phyloP scores from a whole-genome alignment of 768 basidiomycete genomes.

The Tephrocybe sp. region DNA sequence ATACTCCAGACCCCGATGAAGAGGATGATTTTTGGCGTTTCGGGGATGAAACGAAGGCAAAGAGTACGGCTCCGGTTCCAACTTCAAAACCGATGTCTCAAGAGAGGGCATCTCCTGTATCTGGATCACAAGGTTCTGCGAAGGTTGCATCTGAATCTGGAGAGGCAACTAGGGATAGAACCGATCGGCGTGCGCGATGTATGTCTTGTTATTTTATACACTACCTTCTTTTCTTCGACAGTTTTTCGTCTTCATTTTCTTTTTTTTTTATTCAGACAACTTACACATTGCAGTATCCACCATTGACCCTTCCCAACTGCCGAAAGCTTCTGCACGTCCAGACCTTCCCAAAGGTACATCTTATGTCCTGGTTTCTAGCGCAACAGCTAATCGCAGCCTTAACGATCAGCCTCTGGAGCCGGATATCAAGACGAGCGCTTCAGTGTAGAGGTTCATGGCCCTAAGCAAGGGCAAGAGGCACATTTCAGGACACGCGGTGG shows the following conservation, averaged over 20 bases:
- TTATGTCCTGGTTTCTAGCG: background rate
- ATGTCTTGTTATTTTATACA: background rate
- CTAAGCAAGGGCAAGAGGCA: conserved; percentile 15
- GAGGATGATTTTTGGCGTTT: conserved; percentile 12
- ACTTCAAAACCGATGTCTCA: background rate
- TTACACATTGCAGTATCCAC: too few relatives aligned
- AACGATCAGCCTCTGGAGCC: too few relatives aligned
- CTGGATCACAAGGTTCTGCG: background rate
- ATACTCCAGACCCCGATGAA: background rate
- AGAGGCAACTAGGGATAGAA: background rate
- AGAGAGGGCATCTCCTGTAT: background rate
- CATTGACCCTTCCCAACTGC: too few relatives aligned
- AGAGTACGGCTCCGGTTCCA: background rate
- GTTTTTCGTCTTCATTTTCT: background rate
- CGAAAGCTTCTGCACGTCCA: too few relatives aligned
- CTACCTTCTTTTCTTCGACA: too few relatives aligned
- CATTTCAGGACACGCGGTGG: conserved; percentile 44
- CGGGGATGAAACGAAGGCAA: background rate
- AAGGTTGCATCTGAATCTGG: background rate
- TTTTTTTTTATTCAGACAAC: background rate
- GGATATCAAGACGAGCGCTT: conserved; percentile 27
- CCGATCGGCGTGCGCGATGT: background rate
- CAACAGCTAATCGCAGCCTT: too few relatives aligned
- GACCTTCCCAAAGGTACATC: background rate
- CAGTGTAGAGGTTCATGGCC: conserved; percentile 26